phyloP scores from a whole-genome alignment of 192 early-diverging fungal species.

The Linnemannia elongata region DNA sequence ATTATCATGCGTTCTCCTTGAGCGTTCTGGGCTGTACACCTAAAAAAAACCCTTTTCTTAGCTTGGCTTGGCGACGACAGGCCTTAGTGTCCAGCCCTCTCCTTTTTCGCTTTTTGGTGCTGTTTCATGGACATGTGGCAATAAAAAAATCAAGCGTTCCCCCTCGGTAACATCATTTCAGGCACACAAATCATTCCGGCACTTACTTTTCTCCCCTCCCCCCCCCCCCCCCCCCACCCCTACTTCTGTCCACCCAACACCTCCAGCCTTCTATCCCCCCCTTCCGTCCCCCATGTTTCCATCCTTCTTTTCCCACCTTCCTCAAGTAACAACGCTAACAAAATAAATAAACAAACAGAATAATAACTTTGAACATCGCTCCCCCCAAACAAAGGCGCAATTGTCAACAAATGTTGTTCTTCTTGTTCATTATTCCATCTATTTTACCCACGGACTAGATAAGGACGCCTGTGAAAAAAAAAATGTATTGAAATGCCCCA shows the following conservation, averaged over 20 bases:
- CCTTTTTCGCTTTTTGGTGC: background rate
- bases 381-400: background rate
- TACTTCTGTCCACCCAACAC: background rate
- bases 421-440: background rate
- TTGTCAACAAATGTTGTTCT: background rate
- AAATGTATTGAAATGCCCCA: background rate
- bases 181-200: background rate
- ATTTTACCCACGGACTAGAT: constrained; percentile 8
- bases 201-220: too few relatives aligned
- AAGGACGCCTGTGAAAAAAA: background rate
- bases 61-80: too few relatives aligned
- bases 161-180: background rate
- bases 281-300: too few relatives aligned
- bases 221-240: too few relatives aligned
- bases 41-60: too few relatives aligned
- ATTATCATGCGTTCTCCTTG: background rate
- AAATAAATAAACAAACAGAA: too few relatives aligned
- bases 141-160: background rate
- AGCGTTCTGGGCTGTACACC: background rate
- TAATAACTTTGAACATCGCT: too few relatives aligned
- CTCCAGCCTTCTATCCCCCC: background rate
- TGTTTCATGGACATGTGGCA: background rate
- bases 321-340: background rate
- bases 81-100: background rate
- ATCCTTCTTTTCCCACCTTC: background rate